Conservation (phyloP, 2,329 filamentous ascomycete species). For the Alternaria brassicae region DNA sequence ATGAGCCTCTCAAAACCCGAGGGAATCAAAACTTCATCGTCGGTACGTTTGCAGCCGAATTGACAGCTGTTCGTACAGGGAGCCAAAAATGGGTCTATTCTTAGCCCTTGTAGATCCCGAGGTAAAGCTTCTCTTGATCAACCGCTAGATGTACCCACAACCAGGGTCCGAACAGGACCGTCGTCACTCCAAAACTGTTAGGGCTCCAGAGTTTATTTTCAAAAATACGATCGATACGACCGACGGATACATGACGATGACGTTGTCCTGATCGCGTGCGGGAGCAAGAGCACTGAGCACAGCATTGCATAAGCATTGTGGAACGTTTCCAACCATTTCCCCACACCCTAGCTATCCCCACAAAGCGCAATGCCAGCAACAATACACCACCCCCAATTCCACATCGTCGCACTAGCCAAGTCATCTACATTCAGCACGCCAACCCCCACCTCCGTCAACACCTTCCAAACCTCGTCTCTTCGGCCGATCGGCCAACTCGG, state of each 20-base stretch:
- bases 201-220: not conserved
- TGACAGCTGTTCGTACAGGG: not conserved
- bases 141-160: constrained; percentile 8
- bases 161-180: constrained; percentile 9
- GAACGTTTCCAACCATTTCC: not conserved
- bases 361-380: constrained; percentile 36
- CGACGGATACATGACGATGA: not conserved
- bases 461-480: constrained; percentile 29
- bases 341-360: constrained; percentile 24
- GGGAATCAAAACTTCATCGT: not conserved
- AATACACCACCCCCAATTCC: constrained; percentile 22
- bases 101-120: constrained; percentile 11
- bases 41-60: not conserved
- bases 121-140: constrained; percentile 5
- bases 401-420: constrained; percentile 30
- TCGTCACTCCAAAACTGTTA: not conserved
- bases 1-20: not conserved
- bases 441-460: constrained; percentile 22
- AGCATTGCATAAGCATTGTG: not conserved
- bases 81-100: constrained; percentile 1
- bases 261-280: not conserved
- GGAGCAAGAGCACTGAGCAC: constrained; percentile 2
- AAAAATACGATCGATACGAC: not conserved
- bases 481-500: constrained; percentile 32
- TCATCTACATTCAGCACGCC: constrained; percentile 34